Evolutionary conservation across 2,329 filamentous ascomycete genomes (phyloP), one percentile per base, ranked within the genome.

Genomic region (Phaeomoniella chlamydospora): DNA sequence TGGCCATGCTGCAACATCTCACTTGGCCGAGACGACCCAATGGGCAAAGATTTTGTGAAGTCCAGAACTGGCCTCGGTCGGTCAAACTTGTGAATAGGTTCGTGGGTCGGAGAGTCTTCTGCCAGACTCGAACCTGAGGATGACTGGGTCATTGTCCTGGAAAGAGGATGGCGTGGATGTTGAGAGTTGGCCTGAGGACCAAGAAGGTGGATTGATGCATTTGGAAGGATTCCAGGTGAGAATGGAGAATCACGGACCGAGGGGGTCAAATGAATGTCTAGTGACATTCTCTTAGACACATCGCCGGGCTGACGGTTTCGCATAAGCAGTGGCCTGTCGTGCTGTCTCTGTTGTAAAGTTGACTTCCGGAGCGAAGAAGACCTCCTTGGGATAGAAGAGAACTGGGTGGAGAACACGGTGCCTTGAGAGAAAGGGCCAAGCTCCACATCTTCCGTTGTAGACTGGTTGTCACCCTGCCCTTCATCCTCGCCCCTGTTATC

Each of bases 111-210:
- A 47, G 75, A 74, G 34, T 88, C 84, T 43, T 87, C 83, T 1
- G 68, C 67, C 31, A 88, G 54, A 50, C 79, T 90, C 4, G 84
- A 88, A 36, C 70, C 75, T 2, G 86, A 92, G 1, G 84, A 88
- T 1, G 86, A 93, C 3, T 86, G 85, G 0, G 83, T 92, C 46
- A 94, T 67, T 0, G 84, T 82, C 42, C 85, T 76, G 4, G 88
- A 94, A 15, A 94, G 66, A 14, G 88, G 88, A 53, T 94, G 88
- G 13, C 81, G 56, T 35, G 50, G 39, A 34, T 56, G 68, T 31
- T 66, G 62, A 35, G 55, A 54, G 35, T 57, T 47, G 9, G 42
- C 45, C 32, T 43, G 59, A 52, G 30, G 58, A 44, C 31, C 68
- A 33, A 67, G 45, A 33, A 58, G 54, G 55, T 70, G 75, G 40